Evolutionary conservation across 2,329 filamentous ascomycete species (phyloP).

Genomic region (Zasmidium citrigriseum): DNA sequence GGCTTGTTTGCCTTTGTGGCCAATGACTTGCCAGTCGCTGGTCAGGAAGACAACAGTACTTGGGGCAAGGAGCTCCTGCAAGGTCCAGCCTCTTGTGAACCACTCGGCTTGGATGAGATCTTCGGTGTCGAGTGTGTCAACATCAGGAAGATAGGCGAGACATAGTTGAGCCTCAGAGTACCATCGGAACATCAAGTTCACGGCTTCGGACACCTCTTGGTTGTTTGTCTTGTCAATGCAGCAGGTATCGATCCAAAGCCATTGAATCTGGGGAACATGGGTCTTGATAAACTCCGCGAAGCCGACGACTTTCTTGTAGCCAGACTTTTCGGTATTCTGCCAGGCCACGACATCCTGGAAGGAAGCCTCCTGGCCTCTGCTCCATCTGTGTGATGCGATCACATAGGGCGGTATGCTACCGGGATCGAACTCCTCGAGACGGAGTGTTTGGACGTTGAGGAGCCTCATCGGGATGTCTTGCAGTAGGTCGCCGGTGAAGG

Average conservation of each 20-base stretch:
- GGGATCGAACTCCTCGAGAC: neutral
- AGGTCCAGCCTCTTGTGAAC: slow-evolving; percentile 9
- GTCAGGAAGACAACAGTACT: slow-evolving; percentile 6
- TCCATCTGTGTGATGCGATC: slow-evolving; percentile 17
- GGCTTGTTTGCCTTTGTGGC: slow-evolving; percentile 9
- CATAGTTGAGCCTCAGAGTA: slow-evolving; percentile 19
- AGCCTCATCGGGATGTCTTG: slow-evolving; percentile 8
- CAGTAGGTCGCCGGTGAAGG: too few species aligned
- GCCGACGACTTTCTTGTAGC: slow-evolving; percentile 10
- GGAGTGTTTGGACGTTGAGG: slow-evolving; percentile 10
- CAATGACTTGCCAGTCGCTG: slow-evolving; percentile 12
- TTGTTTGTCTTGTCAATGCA: slow-evolving; percentile 23
- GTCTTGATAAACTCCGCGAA: slow-evolving; percentile 10
- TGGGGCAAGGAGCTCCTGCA: slow-evolving; percentile 8
- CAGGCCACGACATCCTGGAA: slow-evolving; percentile 6
- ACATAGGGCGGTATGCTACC: slow-evolving; percentile 6
- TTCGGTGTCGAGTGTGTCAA: neutral
- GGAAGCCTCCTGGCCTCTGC: slow-evolving; percentile 2
- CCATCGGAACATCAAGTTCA: slow-evolving; percentile 24
- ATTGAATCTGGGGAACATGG: slow-evolving; percentile 1
- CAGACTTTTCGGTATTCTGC: slow-evolving; percentile 5
- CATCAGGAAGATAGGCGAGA: slow-evolving; percentile 19
- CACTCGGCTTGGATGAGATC: neutral
- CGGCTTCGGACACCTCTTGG: slow-evolving; percentile 18
- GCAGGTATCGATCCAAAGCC: slow-evolving; percentile 25